phyloP scores from a whole-genome alignment of 148 eudicot species.

The Drosera capensis region DNA sequence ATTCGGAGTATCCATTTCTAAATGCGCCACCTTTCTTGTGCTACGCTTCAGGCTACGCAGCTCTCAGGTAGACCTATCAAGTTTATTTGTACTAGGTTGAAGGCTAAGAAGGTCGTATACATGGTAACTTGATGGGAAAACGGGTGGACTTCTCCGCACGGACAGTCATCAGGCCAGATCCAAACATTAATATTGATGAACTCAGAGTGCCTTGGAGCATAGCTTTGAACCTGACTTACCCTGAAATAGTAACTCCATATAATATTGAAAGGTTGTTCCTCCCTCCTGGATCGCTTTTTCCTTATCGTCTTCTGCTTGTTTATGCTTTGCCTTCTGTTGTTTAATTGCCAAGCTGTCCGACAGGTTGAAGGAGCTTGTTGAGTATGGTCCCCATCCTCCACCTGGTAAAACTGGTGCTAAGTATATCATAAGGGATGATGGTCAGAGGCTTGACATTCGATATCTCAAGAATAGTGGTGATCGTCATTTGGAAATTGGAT shows the following conservation, averaged over 20 bases:
- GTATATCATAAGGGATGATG: conserved; percentile 97
- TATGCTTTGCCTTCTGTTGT: conserved; percentile 1
- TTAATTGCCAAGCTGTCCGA: neutral
- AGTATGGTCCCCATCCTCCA: conserved; percentile 97
- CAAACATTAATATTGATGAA: conserved; percentile 87
- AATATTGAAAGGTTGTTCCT: conserved; percentile 70
- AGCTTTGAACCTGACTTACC: conserved; percentile 89
- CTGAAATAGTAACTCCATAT: conserved; percentile 95
- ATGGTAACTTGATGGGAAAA: conserved; percentile 97
- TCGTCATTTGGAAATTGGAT: conserved; percentile 94
- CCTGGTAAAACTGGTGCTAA: conserved; percentile 99
- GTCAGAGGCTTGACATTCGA: conserved; percentile 98
- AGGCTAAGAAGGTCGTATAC: conserved; percentile 96
- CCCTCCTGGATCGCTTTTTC: neutral
- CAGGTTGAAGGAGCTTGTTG: conserved; percentile 97
- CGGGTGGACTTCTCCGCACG: conserved; percentile 98
- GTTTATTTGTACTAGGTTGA: conserved; percentile 84
- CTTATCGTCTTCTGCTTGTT: neutral
- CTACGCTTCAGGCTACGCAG: conserved; percentile 64
- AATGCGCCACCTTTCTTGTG: too few species aligned
- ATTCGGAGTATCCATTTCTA: too few species aligned
- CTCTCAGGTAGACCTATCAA: conserved; percentile 97
- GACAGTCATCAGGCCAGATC: conserved; percentile 96
- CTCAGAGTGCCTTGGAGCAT: conserved; percentile 99
- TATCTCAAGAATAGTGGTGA: conserved; percentile 94